Evolutionary conservation across 2,329 filamentous ascomycete species (phyloP).

Genomic region (Scopulariopsis brevicaulis): DNA sequence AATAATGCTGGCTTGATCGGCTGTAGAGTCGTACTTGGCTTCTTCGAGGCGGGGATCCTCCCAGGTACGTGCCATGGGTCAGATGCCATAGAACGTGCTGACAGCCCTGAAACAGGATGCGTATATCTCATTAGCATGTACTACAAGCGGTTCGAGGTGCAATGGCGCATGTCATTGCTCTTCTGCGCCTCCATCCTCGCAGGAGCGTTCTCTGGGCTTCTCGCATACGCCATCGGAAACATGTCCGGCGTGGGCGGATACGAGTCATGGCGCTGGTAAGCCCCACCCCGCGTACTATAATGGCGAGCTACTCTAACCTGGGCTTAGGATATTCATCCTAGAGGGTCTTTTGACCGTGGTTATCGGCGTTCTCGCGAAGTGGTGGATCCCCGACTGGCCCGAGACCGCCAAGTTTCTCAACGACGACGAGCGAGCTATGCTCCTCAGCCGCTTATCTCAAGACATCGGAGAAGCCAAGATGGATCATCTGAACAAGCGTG

Average conservation of each 20-base stretch:
- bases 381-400: constrained; percentile 69
- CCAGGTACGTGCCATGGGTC: constrained; percentile 36
- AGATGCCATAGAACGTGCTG: constrained; percentile 62
- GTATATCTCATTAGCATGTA: constrained; percentile 34
- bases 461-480: constrained; percentile 33
- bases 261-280: constrained; percentile 32
- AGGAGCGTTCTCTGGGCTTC: constrained; percentile 60
- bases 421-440: constrained; percentile 52
- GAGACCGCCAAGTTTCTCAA: constrained; percentile 62
- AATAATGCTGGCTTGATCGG: constrained; percentile 30
- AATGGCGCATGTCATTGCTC: constrained; percentile 30
- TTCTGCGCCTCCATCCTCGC: constrained; percentile 70
- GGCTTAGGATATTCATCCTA: constrained; percentile 45
- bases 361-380: constrained; percentile 54
- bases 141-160: constrained; percentile 36
- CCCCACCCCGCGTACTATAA: constrained; percentile 37
- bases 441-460: constrained; percentile 53
- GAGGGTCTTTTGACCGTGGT: constrained; percentile 58
- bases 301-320: background rate
- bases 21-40: constrained; percentile 45
- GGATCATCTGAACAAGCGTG: constrained; percentile 53
- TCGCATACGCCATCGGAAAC: constrained; percentile 55
- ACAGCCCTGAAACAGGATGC: constrained; percentile 27
- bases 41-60: constrained; percentile 55
- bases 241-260: constrained; percentile 49